phyloP scores from a whole-genome alignment of 2,329 filamentous ascomycete genomes.

The Phaeoacremonium minimum region DNA sequence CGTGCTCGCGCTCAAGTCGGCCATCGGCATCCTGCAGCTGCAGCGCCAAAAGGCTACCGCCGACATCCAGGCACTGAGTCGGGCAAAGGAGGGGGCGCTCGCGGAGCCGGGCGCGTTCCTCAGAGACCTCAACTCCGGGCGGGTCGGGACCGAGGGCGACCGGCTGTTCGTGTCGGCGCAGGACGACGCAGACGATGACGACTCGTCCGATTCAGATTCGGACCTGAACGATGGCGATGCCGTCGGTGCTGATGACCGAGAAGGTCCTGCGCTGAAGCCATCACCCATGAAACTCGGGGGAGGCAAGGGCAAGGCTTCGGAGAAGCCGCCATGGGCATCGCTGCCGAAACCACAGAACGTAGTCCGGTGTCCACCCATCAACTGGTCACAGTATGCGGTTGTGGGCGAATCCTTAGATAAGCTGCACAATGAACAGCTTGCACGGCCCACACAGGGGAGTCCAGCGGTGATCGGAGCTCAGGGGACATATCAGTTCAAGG shows the following conservation, averaged over 20 bases:
- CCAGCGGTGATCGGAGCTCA: constrained; percentile 34
- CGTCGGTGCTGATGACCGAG: constrained; percentile 10
- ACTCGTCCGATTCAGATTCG: constrained; percentile 15
- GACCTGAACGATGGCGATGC: constrained; percentile 19
- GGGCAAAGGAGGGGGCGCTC: constrained; percentile 67
- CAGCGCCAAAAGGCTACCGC: constrained; percentile 74
- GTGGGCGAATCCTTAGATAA: constrained; percentile 80
- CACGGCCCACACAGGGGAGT: constrained; percentile 53
- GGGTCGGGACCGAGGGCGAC: constrained; percentile 40
- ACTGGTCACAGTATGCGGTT: constrained; percentile 94
- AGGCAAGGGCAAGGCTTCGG: constrained; percentile 11
- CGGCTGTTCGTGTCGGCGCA: constrained; percentile 20
- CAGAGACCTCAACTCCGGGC: constrained; percentile 61
- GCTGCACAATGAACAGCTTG: constrained; percentile 75
- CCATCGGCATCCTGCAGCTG: constrained; percentile 81
- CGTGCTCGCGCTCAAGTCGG: constrained; percentile 78
- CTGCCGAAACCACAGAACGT: constrained; percentile 78
- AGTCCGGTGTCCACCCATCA: constrained; percentile 81
- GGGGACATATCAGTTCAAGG: constrained; percentile 48
- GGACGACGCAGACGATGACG: constrained; percentile 21
- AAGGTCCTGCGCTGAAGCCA: constrained; percentile 1
- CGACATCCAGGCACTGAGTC: constrained; percentile 68
- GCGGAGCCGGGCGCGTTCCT: constrained; percentile 69
- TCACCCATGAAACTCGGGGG: constrained; percentile 6
- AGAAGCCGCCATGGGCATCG: constrained; percentile 45